Base-by-base conservation (phyloP, 2,329 filamentous ascomycete species). In the Capronia epimyces region DNA sequence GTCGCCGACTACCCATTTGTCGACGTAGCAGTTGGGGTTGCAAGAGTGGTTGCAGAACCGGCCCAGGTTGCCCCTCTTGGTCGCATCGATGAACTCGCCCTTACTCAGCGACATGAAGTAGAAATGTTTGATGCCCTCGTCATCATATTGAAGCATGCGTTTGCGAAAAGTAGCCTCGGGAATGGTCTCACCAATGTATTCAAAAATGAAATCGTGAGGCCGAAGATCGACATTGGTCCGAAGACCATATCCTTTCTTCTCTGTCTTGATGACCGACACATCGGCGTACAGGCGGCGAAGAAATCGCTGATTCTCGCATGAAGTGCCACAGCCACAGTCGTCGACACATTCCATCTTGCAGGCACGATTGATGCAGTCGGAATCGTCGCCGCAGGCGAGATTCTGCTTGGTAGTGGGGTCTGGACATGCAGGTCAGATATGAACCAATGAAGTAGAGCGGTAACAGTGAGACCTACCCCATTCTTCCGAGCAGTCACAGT, bases 51-150 rank as follows among this genome's bases (percentile, higher is more conserved):
- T 98, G 79, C 93, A 98, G 66, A 98, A 98, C 24, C 93, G 84
- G 45, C 90, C 93, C 4, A 98, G 79, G 61, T 97, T 97, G 44
- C 93, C 93, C 67, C 89, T 95, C 67, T 93, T 95, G 8, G 93
- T 98, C 18, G 93, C 93, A 71, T 98, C 93, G 52, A 98, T 89
- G 65, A 97, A 98, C 68, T 97, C 93, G 64, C 84, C 87, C 68
- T 95, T 95, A 65, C 83, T 95, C 56, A 98, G 82, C 22, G 93
- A 97, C 93, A 98, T 98, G 75, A 98, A 98, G 71, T 98, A 98
- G 69, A 98, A 98, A 71, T 98, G 93, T 69, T 94, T 95, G 77
- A 98, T 96, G 55, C 90, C 90, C 68, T 97, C 89, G 42, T 93
- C 80, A 65, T 96, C 89, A 69, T 98, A 98, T 64, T 94, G 86